These are phyloP conservation scores for Cryptococcus sp. DNA, from an alignment of 1,284 basidiomycete species.

Conservation along the genomic window DNA sequence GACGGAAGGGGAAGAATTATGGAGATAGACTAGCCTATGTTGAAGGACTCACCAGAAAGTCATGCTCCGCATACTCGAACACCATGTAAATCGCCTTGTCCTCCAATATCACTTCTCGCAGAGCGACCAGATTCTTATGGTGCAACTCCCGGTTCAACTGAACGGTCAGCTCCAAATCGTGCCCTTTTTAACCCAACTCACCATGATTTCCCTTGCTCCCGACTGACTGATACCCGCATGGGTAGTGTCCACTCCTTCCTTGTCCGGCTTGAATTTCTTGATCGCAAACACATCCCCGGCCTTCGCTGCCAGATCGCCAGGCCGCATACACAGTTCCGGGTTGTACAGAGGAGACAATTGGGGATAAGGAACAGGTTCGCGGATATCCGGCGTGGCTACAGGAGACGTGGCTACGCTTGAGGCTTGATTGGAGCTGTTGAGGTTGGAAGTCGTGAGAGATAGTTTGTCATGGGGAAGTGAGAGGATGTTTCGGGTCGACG, in stretches of 20 bases:
- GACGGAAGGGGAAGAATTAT: too few relatives aligned
- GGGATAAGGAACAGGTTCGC: too few relatives aligned
- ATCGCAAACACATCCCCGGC: constrained; percentile 74
- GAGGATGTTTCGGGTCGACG: constrained; percentile 29
- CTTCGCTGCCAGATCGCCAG: constrained; percentile 56
- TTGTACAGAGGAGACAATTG: constrained; percentile 36
- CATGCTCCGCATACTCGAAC: constrained; percentile 98
- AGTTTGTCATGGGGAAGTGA: constrained; percentile 16
- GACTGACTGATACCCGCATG: constrained; percentile 98
- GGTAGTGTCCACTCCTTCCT: constrained; percentile 85
- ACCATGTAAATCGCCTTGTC: constrained; percentile 99
- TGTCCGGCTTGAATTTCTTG: constrained; percentile 99
- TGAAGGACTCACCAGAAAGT: constrained; percentile 75
- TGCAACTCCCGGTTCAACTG: constrained; percentile 84
- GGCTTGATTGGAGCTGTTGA: too few relatives aligned
- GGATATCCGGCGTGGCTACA: too few relatives aligned
- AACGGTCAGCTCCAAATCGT: neutral
- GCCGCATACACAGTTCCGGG: constrained; percentile 47
- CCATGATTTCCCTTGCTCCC: constrained; percentile 84
- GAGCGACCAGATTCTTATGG: constrained; percentile 85
- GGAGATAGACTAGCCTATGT: too few relatives aligned
- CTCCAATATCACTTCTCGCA: constrained; percentile 92
- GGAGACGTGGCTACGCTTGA: too few relatives aligned
- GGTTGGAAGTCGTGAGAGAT: too few relatives aligned
- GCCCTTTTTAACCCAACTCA: constrained; percentile 48